A percentile compares a stretch with the other conserved stretches of the same genome.
Conservation (phyloP, 192 early-diverging fungal species). For the Coemansia sp. region DNA sequence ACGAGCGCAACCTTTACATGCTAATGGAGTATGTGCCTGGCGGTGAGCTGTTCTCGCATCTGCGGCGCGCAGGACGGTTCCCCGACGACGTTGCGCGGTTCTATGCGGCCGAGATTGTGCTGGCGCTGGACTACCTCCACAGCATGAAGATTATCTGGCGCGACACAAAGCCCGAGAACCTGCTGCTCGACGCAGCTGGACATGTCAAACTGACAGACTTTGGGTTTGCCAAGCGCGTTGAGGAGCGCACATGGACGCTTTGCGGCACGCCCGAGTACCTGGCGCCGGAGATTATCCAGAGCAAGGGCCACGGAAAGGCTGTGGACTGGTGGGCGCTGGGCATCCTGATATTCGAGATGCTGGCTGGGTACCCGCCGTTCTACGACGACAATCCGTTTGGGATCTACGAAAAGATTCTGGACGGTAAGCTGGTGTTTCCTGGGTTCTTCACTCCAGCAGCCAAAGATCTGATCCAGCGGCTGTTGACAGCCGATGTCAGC, state of each 20-base stretch:
- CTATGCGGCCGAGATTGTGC: constrained; percentile 92
- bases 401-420: constrained; percentile 98
- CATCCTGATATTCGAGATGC: constrained; percentile 97
- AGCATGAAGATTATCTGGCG: constrained; percentile 93
- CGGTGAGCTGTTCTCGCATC: constrained; percentile 95
- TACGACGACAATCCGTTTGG: constrained; percentile 97
- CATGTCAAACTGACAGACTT: constrained; percentile 98
- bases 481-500: constrained; percentile 87
- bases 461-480: constrained; percentile 86
- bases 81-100: constrained; percentile 94
- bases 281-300: constrained; percentile 96
- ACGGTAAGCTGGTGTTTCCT: constrained; percentile 86
- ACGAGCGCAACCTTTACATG: constrained; percentile 92
- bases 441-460: constrained; percentile 81
- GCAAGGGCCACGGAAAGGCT: constrained; percentile 94
- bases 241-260: constrained; percentile 90
- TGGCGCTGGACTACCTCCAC: constrained; percentile 95
- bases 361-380: constrained; percentile 96
- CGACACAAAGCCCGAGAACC: constrained; percentile 94
- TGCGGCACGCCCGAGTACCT: constrained; percentile 98
- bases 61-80: constrained; percentile 88
- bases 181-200: constrained; percentile 78
- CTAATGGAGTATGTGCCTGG: constrained; percentile 94
- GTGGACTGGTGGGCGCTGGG: constrained; percentile 99
- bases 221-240: constrained; percentile 95